Percentiles rank a stretch among this genome's conserved stretches.
Evolutionary conservation across 2,329 filamentous ascomycete species (phyloP).

Genomic region (Fusarium sp.): DNA sequence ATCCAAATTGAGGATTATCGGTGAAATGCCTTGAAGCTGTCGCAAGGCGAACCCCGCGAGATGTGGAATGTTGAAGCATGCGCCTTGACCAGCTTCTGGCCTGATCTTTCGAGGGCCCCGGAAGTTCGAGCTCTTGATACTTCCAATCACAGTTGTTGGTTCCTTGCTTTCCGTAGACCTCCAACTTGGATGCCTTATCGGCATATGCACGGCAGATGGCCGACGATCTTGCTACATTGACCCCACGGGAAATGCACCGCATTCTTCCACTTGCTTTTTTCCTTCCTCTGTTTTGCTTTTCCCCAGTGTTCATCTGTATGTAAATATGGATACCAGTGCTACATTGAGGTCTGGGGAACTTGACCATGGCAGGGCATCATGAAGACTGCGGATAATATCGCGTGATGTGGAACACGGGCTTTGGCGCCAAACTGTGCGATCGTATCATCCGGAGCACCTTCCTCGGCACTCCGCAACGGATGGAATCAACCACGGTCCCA

Average conservation of each 20-base stretch:
- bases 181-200: slow-evolving; percentile 38
- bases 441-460: slow-evolving; percentile 31
- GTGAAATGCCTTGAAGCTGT: slow-evolving; percentile 14
- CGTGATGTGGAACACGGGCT: slow-evolving; percentile 28
- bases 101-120: slow-evolving; percentile 35
- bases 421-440: slow-evolving; percentile 10
- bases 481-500: neutral
- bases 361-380: neutral
- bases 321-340: neutral
- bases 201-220: slow-evolving; percentile 43
- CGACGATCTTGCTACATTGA: slow-evolving; percentile 39
- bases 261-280: slow-evolving; percentile 1
- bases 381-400: slow-evolving; percentile 18
- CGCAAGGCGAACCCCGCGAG: slow-evolving; percentile 16
- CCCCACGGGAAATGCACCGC: slow-evolving; percentile 19
- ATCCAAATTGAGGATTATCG: neutral
- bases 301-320: neutral
- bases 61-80: slow-evolving; percentile 30
- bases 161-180: slow-evolving; percentile 9
- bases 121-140: slow-evolving; percentile 10
- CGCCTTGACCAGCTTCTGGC: slow-evolving; percentile 40
- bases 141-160: slow-evolving; percentile 36
- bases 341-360: slow-evolving; percentile 22
- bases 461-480: slow-evolving; percentile 33
- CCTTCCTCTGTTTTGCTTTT: slow-evolving; percentile 10